Conservation (phyloP, 2,329 filamentous ascomycete genomes). For the Setomelanomma holmii region DNA sequence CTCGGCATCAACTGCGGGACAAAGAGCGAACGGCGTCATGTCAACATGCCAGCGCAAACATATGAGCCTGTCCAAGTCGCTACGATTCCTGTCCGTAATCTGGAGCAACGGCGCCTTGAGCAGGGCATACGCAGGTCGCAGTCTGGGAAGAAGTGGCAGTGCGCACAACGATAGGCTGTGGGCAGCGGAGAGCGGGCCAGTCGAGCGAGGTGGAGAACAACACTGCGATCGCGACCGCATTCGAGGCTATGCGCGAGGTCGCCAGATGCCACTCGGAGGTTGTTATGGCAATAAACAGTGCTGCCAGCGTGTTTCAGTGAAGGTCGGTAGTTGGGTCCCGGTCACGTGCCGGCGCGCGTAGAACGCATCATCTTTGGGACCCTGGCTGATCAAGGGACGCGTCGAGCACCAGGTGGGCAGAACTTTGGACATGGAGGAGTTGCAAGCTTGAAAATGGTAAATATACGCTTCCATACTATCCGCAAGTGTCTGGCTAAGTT, state of each 20-base stretch:
- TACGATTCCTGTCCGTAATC: slow-evolving; percentile 9
- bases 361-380: too few relatives aligned
- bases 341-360: slow-evolving; percentile 22
- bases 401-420: slow-evolving; percentile 8
- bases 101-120: slow-evolving; percentile 20
- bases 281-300: slow-evolving; percentile 22
- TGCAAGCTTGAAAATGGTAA: background rate
- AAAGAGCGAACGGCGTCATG: slow-evolving; percentile 30
- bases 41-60: slow-evolving; percentile 13
- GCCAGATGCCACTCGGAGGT: slow-evolving; percentile 12
- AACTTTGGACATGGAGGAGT: background rate
- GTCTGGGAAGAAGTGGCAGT: slow-evolving; percentile 37
- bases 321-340: slow-evolving; percentile 4
- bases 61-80: slow-evolving; percentile 13
- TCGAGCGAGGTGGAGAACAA: slow-evolving; percentile 18
- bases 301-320: slow-evolving; percentile 22
- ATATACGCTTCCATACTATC: background rate
- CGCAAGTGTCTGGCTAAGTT: background rate
- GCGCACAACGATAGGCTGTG: slow-evolving; percentile 37
- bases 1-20: slow-evolving; percentile 36
- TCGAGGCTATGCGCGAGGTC: slow-evolving; percentile 19
- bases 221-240: slow-evolving; percentile 24
- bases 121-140: slow-evolving; percentile 22
- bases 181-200: slow-evolving; percentile 26
- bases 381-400: slow-evolving; percentile 11